Evolutionary conservation across 1,139 yeast genomes (phyloP).

Genomic region (Wickerhamomyces sp.): DNA sequence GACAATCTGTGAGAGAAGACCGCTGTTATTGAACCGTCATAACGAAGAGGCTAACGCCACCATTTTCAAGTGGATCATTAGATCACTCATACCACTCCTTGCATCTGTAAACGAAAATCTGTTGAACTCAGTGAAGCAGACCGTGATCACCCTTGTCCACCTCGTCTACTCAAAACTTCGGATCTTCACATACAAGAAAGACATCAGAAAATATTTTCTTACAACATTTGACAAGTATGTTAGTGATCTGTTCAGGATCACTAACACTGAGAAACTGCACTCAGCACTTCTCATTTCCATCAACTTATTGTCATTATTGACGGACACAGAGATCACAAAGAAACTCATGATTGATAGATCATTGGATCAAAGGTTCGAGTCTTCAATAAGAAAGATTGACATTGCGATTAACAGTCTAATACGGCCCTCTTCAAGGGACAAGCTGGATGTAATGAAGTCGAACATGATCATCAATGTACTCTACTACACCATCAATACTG

Average conservation of each 20-base stretch:
- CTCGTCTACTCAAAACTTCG: conserved; percentile 16
- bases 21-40: conserved; percentile 15
- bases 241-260: conserved; percentile 11
- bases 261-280: conserved; percentile 9
- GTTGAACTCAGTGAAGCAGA: conserved; percentile 16
- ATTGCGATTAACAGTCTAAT: conserved; percentile 12
- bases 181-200: conserved; percentile 16
- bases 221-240: conserved; percentile 11
- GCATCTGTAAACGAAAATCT: conserved; percentile 11
- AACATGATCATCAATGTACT: conserved; percentile 14
- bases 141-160: conserved; percentile 19
- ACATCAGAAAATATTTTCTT: conserved; percentile 12
- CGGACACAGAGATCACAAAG: conserved; percentile 16
- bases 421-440: conserved; percentile 1
- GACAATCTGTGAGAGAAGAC: conserved; percentile 16
- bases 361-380: conserved; percentile 19
- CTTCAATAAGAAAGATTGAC: conserved; percentile 19
- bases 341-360: conserved; percentile 17
- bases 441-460: conserved; percentile 17
- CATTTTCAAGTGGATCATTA: conserved; percentile 19
- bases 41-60: conserved; percentile 3
- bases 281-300: conserved; percentile 12
- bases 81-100: conserved; percentile 15
- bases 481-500: conserved; percentile 15
- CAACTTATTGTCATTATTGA: conserved; percentile 18